A percentile compares a stretch with the other conserved stretches of the same genome.
Conservation (phyloP, 495 filamentous ascomycete genomes). For the Entonaema liquescens region DNA sequence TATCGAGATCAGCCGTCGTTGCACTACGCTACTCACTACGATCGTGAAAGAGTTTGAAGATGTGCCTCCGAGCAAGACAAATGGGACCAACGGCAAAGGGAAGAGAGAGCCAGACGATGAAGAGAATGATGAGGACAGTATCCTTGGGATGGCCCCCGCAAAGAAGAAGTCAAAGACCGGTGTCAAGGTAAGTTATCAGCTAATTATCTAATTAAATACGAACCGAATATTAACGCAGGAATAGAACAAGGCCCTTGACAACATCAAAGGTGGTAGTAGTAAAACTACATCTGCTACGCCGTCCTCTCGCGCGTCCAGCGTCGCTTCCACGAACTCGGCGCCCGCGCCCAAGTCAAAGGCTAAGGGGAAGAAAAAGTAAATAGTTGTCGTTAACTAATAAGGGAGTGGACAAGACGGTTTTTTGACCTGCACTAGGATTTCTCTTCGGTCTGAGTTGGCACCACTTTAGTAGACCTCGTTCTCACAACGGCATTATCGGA, state of each 20-base stretch:
- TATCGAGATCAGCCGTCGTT: constrained; percentile 87
- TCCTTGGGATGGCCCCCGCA: constrained; percentile 75
- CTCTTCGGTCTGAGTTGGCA: neutral
- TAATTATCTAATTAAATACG: neutral
- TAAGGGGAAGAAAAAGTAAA: constrained; percentile 66
- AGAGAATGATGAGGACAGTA: constrained; percentile 83
- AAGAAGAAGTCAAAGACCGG: constrained; percentile 90
- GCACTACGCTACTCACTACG: constrained; percentile 92
- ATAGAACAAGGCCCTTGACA: constrained; percentile 71
- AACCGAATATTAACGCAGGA: constrained; percentile 32
- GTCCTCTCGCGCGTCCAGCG: constrained; percentile 63
- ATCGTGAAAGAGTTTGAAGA: constrained; percentile 93
- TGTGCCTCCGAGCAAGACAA: constrained; percentile 59
- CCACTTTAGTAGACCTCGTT: neutral
- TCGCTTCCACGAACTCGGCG: constrained; percentile 57
- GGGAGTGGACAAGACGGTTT: neutral
- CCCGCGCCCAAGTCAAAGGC: constrained; percentile 54
- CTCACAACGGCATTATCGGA: constrained; percentile 1
- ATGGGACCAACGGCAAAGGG: constrained; percentile 74
- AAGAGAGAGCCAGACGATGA: constrained; percentile 78
- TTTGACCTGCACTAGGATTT: neutral
- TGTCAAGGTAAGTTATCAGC: constrained; percentile 63
- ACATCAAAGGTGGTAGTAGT: constrained; percentile 63
- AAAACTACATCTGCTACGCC: constrained; percentile 66
- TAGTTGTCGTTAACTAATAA: neutral